Conservation (phyloP, 306 rosid genomes). For the Prunus fruticosa region DNA sequence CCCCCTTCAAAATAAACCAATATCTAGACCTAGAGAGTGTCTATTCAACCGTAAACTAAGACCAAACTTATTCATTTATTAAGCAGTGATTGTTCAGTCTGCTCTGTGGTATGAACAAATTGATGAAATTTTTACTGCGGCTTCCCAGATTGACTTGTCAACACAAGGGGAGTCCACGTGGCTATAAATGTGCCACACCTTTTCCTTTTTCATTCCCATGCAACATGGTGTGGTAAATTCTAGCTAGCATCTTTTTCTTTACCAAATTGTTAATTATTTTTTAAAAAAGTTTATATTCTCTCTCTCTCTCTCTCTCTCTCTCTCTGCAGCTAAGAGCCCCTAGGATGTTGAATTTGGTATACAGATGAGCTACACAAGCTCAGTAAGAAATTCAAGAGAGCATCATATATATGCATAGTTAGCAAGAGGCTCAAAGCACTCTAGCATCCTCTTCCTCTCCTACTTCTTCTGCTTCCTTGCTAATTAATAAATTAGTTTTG, state of each 20-base stretch:
- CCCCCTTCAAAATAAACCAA: slow-evolving; percentile 3
- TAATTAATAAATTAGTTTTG: background rate
- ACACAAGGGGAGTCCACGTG: slow-evolving; percentile 19
- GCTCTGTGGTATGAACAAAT: slow-evolving; percentile 6
- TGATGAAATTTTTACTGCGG: slow-evolving; percentile 13
- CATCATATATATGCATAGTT: background rate
- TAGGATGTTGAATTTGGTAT: slow-evolving; percentile 5
- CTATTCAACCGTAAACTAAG: background rate
- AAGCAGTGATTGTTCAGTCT: slow-evolving; percentile 30
- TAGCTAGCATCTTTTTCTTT: slow-evolving; percentile 35
- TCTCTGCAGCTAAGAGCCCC: slow-evolving; percentile 5
- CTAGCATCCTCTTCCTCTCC: background rate
- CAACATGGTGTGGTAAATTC: slow-evolving; percentile 38
- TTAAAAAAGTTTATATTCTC: slow-evolving; percentile 19
- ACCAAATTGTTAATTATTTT: slow-evolving; percentile 18
- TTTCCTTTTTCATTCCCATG: slow-evolving; percentile 30
- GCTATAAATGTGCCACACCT: slow-evolving; percentile 28
- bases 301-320: background rate
- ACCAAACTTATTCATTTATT: slow-evolving; percentile 16
- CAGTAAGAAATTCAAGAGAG: background rate
- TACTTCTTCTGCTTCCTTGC: background rate
- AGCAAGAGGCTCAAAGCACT: slow-evolving; percentile 6
- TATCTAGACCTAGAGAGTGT: background rate
- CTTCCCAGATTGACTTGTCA: slow-evolving; percentile 11
- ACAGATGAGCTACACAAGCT: slow-evolving; percentile 5